These are phyloP conservation scores for Pseudogymnoascus sp. DNA, from an alignment of 2,329 filamentous ascomycete genomes.

Conservation along the genomic window DNA sequence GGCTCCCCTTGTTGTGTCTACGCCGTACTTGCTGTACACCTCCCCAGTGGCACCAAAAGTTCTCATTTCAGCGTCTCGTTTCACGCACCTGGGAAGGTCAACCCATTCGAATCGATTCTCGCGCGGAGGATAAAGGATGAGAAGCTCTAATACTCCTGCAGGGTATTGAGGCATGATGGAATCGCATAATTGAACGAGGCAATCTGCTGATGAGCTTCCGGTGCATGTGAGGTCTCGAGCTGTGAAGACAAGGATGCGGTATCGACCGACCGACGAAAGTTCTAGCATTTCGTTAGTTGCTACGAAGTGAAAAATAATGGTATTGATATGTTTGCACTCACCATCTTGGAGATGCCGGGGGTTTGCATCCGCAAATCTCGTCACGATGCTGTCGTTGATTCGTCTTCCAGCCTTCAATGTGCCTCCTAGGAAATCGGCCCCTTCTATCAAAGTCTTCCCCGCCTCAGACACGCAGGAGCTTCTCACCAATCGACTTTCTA, in stretches of 20 bases:
- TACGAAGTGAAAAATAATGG: not conserved
- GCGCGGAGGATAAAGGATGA: conserved; percentile 40
- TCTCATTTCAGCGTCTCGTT: conserved; percentile 60
- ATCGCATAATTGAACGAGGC: conserved; percentile 10
- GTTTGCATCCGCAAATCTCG: conserved; percentile 23
- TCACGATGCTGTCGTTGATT: conserved; percentile 20
- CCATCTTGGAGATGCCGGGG: conserved; percentile 24
- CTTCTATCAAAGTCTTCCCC: not conserved
- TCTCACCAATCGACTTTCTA: conserved; percentile 14
- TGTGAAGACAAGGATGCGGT: conserved; percentile 20
- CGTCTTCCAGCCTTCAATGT: conserved; percentile 22
- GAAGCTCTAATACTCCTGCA: conserved; percentile 59
- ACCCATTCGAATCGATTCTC: conserved; percentile 13
- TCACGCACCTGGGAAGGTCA: conserved; percentile 41
- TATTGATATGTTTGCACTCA: not conserved
- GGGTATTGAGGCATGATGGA: conserved; percentile 27
- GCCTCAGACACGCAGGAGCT: not conserved
- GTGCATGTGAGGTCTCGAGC: conserved; percentile 13
- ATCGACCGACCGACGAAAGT: conserved; percentile 22
- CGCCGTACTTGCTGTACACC: conserved; percentile 59
- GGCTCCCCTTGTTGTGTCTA: conserved; percentile 45
- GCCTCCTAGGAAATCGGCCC: conserved; percentile 18
- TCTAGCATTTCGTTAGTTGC: conserved; percentile 12
- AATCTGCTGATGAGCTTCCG: conserved; percentile 11
- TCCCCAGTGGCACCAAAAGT: conserved; percentile 40